These are phyloP conservation scores for Stentor roeselii DNA, from an alignment of 73 alveolate genomes.

Conservation along the genomic window DNA sequence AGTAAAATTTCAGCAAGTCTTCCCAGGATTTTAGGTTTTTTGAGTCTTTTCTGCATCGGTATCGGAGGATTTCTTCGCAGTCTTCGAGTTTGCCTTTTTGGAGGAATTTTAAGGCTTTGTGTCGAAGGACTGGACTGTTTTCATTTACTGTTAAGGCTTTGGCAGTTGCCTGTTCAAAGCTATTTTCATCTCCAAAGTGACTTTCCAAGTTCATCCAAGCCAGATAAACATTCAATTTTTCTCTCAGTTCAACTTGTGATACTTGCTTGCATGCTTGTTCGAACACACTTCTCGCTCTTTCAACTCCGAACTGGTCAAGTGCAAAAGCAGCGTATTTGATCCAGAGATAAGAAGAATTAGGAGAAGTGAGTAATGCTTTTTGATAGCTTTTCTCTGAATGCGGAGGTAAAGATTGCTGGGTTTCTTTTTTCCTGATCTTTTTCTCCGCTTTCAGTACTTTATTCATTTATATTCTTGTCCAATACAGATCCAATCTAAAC, in stretches of 20 bases:
- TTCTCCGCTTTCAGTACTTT: constrained; percentile 13
- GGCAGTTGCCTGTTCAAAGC: neutral
- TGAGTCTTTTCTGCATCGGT: neutral
- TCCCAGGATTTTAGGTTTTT: constrained; percentile 8
- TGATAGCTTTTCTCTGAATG: neutral
- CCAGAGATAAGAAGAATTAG: constrained; percentile 7
- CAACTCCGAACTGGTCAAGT: neutral
- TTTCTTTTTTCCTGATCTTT: constrained; percentile 21
- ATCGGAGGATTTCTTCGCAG: neutral
- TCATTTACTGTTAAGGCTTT: neutral
- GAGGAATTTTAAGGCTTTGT: constrained; percentile 1
- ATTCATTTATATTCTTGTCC: neutral
- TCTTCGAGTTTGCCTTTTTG: constrained; percentile 16
- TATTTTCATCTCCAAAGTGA: neutral
- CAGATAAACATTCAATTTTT: neutral
- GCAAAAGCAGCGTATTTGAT: constrained; percentile 4
- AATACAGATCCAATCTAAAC: no score
- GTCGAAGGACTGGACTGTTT: neutral
- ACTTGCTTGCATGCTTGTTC: neutral
- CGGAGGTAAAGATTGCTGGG: neutral
- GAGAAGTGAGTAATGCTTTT: constrained; percentile 15
- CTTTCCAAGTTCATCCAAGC: constrained; percentile 7
- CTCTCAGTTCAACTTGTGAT: constrained; percentile 14
- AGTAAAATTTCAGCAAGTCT: neutral
- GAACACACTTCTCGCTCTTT: neutral